Evolutionary conservation across 2,329 filamentous ascomycete genomes (phyloP).

Genomic region (Daldinia sp.): DNA sequence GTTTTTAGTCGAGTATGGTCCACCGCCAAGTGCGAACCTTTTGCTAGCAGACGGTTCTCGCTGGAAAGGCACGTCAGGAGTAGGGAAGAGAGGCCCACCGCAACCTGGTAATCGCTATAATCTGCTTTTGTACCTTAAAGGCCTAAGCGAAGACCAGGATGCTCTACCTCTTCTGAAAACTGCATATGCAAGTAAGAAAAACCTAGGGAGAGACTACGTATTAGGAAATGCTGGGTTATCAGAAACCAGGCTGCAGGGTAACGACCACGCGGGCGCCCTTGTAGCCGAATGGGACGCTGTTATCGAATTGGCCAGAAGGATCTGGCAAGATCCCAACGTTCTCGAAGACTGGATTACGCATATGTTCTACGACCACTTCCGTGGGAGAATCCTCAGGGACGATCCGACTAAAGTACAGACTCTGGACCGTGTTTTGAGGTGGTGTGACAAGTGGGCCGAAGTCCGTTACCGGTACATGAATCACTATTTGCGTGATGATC

Average conservation of each 20-base stretch:
- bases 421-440: constrained; percentile 1
- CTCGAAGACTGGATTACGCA: constrained; percentile 14
- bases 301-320: constrained; percentile 13
- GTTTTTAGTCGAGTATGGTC: neutral
- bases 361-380: constrained; percentile 1
- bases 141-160: neutral
- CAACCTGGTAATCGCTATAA: constrained; percentile 6
- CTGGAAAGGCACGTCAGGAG: neutral
- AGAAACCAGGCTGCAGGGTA: neutral
- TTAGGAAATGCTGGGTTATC: neutral
- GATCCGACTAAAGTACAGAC: neutral
- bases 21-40: too few relatives aligned
- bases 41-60: constrained; percentile 8
- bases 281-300: constrained; percentile 15
- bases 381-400: neutral
- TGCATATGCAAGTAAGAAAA: neutral
- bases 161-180: neutral
- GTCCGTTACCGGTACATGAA: constrained; percentile 29
- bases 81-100: neutral
- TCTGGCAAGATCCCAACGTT: neutral
- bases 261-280: neutral
- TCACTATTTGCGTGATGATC: constrained; percentile 31
- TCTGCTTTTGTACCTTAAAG: constrained; percentile 13
- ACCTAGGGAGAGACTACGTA: neutral
- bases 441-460: constrained; percentile 21